Base-by-base conservation (phyloP, 305 asterid genomes). In the Rubia balearica region DNA sequence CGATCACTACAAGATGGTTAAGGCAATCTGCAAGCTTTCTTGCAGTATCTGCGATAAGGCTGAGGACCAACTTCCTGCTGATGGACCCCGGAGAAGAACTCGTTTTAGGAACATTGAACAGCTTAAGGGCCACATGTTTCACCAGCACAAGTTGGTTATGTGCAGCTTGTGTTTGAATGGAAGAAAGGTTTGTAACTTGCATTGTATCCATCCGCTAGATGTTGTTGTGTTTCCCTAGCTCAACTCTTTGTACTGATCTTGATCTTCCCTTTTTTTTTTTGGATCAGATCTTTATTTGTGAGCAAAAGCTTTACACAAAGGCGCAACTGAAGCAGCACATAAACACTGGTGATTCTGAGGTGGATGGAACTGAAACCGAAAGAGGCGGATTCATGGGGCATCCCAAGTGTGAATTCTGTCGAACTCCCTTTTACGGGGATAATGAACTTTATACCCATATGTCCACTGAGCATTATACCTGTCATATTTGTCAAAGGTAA, bases 91-190 rank as follows among this genome's bases (percentile, higher is more conserved):
- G 89, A 92, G 88, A 78, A 87, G 85, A 77, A 71, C 81, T 46
- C 83, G 75, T 76, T 87, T 86, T 75, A 83, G 91, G 87, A 95
- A 85, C 77, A 84, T 95, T 73, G 96, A 92, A 67, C 98, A 95
- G 84, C 84, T 95, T n/a, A 95, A 85, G 79, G 96, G 90, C 72
- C 99, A 95, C 76, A 61, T 95, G 77, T 90, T 84, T 73, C 96
- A 90, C 81, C 87, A 84, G 80, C 99, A 95, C 80, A 86, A 71
- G 85, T 64, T 91, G 83, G 19, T 85, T 70, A 91, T 95, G 96
- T 95, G 99, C 86, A 86, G 89, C 81, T 80, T 95, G 90, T 95
- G 99, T 80, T 82, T 95, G 86, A 98, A 89, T 85, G 98, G 98
- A 74, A 84, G 98, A 56, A 95, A 95, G 99, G 99, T 92, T 13